Percentiles rank a stretch among this genome's conserved stretches.
phyloP scores from a whole-genome alignment of 139 green algal species.

The Asterochloris erici region DNA sequence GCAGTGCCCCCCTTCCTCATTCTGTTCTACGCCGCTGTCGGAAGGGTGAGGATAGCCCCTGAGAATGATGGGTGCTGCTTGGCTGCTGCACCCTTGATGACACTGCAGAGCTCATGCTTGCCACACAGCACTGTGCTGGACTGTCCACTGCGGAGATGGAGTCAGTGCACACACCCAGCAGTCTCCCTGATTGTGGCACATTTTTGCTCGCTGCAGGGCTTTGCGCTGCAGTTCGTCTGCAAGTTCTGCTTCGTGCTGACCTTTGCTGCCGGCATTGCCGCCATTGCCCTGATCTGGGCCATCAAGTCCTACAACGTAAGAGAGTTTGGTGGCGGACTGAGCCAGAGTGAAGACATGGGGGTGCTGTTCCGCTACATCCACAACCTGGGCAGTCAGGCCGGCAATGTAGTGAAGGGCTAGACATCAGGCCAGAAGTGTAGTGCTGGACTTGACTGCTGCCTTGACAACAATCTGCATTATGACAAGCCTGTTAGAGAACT shows the following conservation, averaged over 20 bases:
- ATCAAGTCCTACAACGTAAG: constrained; percentile 26
- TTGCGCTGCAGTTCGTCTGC: constrained; percentile 6
- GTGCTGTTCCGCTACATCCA: constrained; percentile 26
- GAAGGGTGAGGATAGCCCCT: neutral
- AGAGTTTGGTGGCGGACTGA: constrained; percentile 24
- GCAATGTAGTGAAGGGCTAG: no score
- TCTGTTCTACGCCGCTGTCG: constrained; percentile 16
- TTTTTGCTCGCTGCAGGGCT: neutral
- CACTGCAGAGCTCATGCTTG: neutral
- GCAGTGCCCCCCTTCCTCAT: constrained; percentile 31
- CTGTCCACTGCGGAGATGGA: neutral
- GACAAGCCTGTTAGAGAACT: no score
- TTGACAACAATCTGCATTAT: no score
- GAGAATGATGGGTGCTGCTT: neutral
- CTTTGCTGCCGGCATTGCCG: constrained; percentile 9
- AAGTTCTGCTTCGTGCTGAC: constrained; percentile 18
- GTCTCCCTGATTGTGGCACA: neutral
- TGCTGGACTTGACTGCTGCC: no score
- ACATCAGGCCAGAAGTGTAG: no score
- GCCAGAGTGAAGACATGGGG: constrained; percentile 13
- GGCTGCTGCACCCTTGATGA: neutral
- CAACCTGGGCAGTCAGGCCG: neutral
- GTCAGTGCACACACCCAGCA: neutral
- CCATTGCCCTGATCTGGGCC: constrained; percentile 26
- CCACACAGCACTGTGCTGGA: neutral